These are phyloP conservation scores for Priceomyces fermenticarens DNA, from an alignment of 805 yeast species.

Conservation along the genomic window DNA sequence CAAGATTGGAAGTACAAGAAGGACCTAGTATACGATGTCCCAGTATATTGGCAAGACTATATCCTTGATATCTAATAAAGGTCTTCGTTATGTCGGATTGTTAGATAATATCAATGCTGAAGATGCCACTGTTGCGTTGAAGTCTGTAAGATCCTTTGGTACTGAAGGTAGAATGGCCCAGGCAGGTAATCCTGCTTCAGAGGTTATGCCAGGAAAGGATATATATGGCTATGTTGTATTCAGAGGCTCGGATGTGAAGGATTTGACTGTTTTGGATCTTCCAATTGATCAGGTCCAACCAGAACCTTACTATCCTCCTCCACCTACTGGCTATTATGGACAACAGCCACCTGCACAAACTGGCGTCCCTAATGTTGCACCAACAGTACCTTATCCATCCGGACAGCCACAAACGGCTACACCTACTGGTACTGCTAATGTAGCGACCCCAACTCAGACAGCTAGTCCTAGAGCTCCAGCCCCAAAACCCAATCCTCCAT, in stretches of 20 bases:
- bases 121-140: conserved; percentile 82
- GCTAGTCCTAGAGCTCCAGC: neutral
- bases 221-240: conserved; percentile 77
- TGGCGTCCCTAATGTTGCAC: too few species aligned
- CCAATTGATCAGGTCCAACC: conserved; percentile 65
- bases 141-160: conserved; percentile 78
- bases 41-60: conserved; percentile 90
- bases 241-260: conserved; percentile 90
- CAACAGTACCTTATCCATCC: neutral
- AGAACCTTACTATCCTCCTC: conserved; percentile 28
- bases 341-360: conserved; percentile 7
- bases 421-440: conserved; percentile 5
- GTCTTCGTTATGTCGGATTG: conserved; percentile 86
- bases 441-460: neutral
- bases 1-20: neutral
- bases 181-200: conserved; percentile 58
- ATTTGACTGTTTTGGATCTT: conserved; percentile 75
- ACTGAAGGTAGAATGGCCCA: conserved; percentile 80
- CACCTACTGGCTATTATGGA: conserved; percentile 13
- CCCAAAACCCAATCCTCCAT: too few species aligned
- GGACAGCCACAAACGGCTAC: conserved; percentile 2
- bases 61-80: conserved; percentile 72
- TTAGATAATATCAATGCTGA: conserved; percentile 86
- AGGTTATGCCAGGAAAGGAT: conserved; percentile 66
- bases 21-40: conserved; percentile 55